phyloP scores from a whole-genome alignment of 169 alveolate genomes.

The Plasmodium inui region DNA sequence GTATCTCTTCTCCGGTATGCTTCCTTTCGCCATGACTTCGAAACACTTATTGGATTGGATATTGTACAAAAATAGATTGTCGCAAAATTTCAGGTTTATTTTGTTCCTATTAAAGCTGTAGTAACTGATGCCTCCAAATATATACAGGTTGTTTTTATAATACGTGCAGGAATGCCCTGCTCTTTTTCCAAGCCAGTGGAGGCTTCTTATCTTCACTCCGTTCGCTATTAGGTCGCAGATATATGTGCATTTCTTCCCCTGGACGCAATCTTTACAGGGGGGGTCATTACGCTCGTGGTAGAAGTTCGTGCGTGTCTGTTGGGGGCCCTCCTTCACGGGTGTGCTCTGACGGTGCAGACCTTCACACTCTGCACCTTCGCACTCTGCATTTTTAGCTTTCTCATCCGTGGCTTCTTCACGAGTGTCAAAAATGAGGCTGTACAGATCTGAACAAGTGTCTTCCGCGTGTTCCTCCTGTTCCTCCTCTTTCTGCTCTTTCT shows the following conservation, averaged over 20 bases:
- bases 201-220: conserved; percentile 16
- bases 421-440: conserved; percentile 10
- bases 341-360: not conserved
- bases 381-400: not conserved
- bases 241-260: conserved; percentile 45
- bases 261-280: conserved; percentile 10
- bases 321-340: not conserved
- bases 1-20: conserved; percentile 68
- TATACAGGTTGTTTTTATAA: conserved; percentile 65
- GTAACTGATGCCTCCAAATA: conserved; percentile 70
- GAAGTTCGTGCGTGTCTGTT: not conserved
- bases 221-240: conserved; percentile 36
- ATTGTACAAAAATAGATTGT: conserved; percentile 62
- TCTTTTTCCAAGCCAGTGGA: conserved; percentile 55
- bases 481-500: not conserved
- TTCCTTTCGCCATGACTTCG: conserved; percentile 63
- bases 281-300: conserved; percentile 3
- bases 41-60: conserved; percentile 60
- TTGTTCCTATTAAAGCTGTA: conserved; percentile 71
- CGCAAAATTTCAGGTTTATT: conserved; percentile 57
- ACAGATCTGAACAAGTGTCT: not conserved
- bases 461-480: no score
- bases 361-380: not conserved
- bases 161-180: conserved; percentile 74
- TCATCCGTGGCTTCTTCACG: not conserved